phyloP scores from a whole-genome alignment of 495 filamentous ascomycete species.

The Cercophora scortea region DNA sequence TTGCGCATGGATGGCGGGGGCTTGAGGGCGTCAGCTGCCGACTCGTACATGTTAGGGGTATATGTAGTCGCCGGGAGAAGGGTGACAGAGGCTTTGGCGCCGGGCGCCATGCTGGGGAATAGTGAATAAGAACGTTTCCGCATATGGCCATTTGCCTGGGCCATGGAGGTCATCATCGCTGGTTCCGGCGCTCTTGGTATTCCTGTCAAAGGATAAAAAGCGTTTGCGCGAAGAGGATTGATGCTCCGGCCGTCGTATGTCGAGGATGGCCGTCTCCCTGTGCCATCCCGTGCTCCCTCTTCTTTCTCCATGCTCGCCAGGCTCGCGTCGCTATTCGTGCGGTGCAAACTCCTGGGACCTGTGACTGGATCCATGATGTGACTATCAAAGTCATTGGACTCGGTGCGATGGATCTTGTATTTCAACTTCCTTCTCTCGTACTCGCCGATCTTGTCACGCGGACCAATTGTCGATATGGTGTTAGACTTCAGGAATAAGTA shows the following conservation, averaged over 20 bases:
- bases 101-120: conserved; percentile 25
- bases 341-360: conserved; percentile 16
- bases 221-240: conserved; percentile 27
- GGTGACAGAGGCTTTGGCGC: conserved; percentile 19
- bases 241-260: conserved; percentile 11
- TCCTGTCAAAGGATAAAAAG: conserved; percentile 13
- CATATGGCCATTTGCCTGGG: conserved; percentile 13
- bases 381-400: conserved; percentile 16
- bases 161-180: conserved; percentile 16
- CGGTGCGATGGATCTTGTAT: conserved; percentile 19
- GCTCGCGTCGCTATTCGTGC: conserved; percentile 26
- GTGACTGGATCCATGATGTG: conserved; percentile 25
- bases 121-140: conserved; percentile 35
- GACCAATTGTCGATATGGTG: conserved; percentile 31
- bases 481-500: conserved; percentile 42
- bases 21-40: conserved; percentile 19
- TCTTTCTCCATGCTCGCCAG: conserved; percentile 22
- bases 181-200: conserved; percentile 24
- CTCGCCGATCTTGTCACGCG: conserved; percentile 31
- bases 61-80: conserved; percentile 37
- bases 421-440: conserved; percentile 29
- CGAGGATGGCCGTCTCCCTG: conserved; percentile 6
- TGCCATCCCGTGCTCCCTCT: conserved; percentile 9
- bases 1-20: conserved; percentile 34
- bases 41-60: conserved; percentile 20